A percentile compares a stretch with the other conserved stretches of the same genome.
These are phyloP conservation scores for Mallotus japonicus DNA, from an alignment of 441 rosid species.

Conservation along the genomic window DNA sequence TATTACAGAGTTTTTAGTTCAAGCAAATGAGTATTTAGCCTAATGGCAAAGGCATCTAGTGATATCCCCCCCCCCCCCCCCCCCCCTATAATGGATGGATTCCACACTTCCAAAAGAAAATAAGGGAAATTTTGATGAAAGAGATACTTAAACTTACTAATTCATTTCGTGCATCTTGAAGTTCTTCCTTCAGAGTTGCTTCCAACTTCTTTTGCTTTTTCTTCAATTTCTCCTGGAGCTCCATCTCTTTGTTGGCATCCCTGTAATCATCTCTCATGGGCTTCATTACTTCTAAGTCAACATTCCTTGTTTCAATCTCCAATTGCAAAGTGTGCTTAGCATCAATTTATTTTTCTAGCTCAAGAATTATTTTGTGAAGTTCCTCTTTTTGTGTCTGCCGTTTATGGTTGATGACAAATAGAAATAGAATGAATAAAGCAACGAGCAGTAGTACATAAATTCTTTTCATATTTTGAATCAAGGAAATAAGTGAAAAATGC, in stretches of 20 bases:
- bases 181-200: constrained; percentile 48
- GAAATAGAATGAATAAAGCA: constrained; percentile 3
- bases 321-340: constrained; percentile 60
- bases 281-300: constrained; percentile 51
- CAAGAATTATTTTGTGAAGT: constrained; percentile 43
- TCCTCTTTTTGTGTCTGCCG: constrained; percentile 57
- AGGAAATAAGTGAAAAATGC: neutral
- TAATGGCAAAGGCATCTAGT: no score
- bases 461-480: neutral
- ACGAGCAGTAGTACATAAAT: neutral
- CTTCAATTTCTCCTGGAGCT: constrained; percentile 35
- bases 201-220: constrained; percentile 49
- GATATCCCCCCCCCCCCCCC: no score
- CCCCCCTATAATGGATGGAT: no score
- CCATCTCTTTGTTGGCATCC: constrained; percentile 36
- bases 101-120: no score
- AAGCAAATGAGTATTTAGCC: no score
- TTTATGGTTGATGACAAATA: neutral
- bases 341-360: constrained; percentile 56
- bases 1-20: neutral
- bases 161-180: constrained; percentile 62
- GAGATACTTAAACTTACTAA: constrained; percentile 39
- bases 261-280: constrained; percentile 50
- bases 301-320: constrained; percentile 64
- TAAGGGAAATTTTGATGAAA: neutral